phyloP scores from a whole-genome alignment of 345 rosid genomes.

The Brassica rapa region DNA sequence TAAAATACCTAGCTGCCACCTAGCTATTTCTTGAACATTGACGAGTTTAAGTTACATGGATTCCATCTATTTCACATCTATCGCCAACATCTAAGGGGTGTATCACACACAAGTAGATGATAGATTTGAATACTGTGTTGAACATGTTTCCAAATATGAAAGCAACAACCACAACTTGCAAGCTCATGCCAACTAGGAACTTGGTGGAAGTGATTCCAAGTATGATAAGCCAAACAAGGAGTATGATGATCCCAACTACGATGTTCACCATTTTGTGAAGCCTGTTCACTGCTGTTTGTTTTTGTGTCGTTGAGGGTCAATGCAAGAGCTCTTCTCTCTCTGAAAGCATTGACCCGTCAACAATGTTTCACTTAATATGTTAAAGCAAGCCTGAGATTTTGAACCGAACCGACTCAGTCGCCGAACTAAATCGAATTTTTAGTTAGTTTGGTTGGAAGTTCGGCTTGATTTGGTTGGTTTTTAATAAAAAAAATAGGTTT shows the following conservation, averaged over 20 bases:
- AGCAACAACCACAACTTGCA: conserved; percentile 70
- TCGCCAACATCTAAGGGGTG: conserved; percentile 88
- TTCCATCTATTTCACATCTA: conserved; percentile 72
- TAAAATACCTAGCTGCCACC: too few relatives aligned
- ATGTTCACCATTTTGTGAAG: conserved; percentile 78
- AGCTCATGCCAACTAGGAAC: conserved; percentile 56
- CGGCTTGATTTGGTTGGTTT: too few relatives aligned
- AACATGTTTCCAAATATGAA: conserved; percentile 82
- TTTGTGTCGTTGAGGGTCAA: conserved; percentile 75
- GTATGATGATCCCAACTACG: conserved; percentile 51
- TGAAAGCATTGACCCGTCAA: conserved; percentile 60
- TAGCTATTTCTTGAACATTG: too few relatives aligned
- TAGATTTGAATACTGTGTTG: conserved; percentile 77
- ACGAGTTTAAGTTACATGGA: conserved; percentile 50
- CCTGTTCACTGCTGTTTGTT: conserved; percentile 77
- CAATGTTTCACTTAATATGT: neutral
- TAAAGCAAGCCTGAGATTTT: neutral
- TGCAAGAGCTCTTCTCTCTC: conserved; percentile 74
- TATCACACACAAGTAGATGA: conserved; percentile 79
- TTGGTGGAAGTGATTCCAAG: conserved; percentile 66
- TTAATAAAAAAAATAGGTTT: too few relatives aligned
- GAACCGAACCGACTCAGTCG: too few relatives aligned
- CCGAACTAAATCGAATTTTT: too few relatives aligned
- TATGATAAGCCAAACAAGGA: conserved; percentile 58
- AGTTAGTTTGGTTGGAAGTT: too few relatives aligned